Conservation (phyloP, 2,329 filamentous ascomycete species). For the Didymella glomerata region DNA sequence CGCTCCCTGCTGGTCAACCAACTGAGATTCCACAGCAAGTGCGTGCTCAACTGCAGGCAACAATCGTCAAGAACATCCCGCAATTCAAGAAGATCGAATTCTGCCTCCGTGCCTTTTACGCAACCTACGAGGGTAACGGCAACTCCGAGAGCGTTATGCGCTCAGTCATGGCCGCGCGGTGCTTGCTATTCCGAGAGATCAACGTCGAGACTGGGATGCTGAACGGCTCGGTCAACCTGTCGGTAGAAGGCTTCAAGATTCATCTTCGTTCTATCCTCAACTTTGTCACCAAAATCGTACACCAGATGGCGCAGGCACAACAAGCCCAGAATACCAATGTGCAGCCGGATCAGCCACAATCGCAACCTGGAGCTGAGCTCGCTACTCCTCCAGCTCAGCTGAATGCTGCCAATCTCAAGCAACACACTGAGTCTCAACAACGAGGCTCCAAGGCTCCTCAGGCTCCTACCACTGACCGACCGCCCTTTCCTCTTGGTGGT, state of each 20-base stretch:
- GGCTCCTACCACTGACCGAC: conserved; percentile 60
- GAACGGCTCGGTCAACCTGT: conserved; percentile 39
- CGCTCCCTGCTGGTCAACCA: conserved; percentile 31
- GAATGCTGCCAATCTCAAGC: conserved; percentile 50
- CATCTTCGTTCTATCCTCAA: conserved; percentile 36
- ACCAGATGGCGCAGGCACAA: conserved; percentile 34
- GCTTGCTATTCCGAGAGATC: conserved; percentile 41
- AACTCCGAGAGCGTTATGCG: conserved; percentile 41
- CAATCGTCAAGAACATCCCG: conserved; percentile 37
- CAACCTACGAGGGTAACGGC: conserved; percentile 33
- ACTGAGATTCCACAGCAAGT: conserved; percentile 32
- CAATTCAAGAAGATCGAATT: conserved; percentile 43
- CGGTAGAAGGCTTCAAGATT: conserved; percentile 39
- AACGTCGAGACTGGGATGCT: conserved; percentile 41
- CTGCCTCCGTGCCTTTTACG: conserved; percentile 44
- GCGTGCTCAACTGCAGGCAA: conserved; percentile 39
- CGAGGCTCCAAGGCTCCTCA: conserved; percentile 60
- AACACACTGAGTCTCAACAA: conserved; percentile 55
- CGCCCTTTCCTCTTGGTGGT: conserved; percentile 61
- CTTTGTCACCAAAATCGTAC: conserved; percentile 43
- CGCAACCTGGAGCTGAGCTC: conserved; percentile 25
- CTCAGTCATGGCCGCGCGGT: conserved; percentile 37
- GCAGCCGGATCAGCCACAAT: conserved; percentile 26
- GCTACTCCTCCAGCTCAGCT: conserved; percentile 38
- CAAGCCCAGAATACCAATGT: conserved; percentile 29